These are phyloP conservation scores for Zea mays DNA, from an alignment of 176 grass and related monocot genomes.

Conservation along the genomic window Zm-B73-REFERENCE-NAM-5.0 NC_050103.1:18170001-18170500, in stretches of 20 bases:
- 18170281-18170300: conserved; percentile 56
- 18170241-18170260: conserved; percentile 78
- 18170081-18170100: conserved; percentile 78
- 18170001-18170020: conserved; percentile 57
- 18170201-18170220: conserved; percentile 21
- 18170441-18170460: not conserved
- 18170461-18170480: conserved; percentile 56
- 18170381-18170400: conserved; percentile 86
- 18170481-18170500: conserved; percentile 82
- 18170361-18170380: conserved; percentile 65
- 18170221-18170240: conserved; percentile 66
- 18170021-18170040: conserved; percentile 65
- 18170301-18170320: conserved; percentile 83
- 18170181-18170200: conserved; percentile 19
- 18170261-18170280: conserved; percentile 52
- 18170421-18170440: not conserved
- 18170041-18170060: conserved; percentile 70
- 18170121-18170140: conserved; percentile 76
- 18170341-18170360: conserved; percentile 81
- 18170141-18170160: conserved; percentile 59
- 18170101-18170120: conserved; percentile 95
- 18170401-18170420: not conserved
- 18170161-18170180: conserved; percentile 11
- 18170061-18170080: conserved; percentile 82
- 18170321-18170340: conserved; percentile 89